phyloP scores from a whole-genome alignment of 139 green algal genomes.

The Asterochloris erici region DNA sequence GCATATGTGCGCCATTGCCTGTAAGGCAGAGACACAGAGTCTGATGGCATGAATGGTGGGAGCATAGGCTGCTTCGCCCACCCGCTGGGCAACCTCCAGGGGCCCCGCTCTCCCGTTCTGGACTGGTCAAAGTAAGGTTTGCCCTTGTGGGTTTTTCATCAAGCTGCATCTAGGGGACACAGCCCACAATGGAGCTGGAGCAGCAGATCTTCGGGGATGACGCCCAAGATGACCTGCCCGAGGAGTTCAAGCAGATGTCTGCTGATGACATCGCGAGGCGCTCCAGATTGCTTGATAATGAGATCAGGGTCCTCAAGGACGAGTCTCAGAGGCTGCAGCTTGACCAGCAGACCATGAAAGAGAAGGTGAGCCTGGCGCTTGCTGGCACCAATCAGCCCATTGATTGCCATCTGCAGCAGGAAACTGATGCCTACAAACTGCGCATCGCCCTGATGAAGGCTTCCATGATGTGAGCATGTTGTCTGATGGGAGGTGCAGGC shows the following conservation, averaged over 20 bases:
- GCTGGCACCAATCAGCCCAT: too few species aligned
- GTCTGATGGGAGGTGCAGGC: too few species aligned
- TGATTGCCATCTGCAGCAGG: too few species aligned
- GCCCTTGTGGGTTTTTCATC: too few species aligned
- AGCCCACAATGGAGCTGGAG: slow-evolving; percentile 30
- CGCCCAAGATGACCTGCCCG: slow-evolving; percentile 65
- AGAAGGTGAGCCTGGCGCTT: slow-evolving; percentile 28
- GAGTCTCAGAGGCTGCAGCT: slow-evolving; percentile 83
- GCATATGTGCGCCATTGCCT: slow-evolving; percentile 29
- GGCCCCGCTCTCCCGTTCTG: too few species aligned
- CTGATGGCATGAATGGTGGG: too few species aligned
- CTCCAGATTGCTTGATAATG: slow-evolving; percentile 90
- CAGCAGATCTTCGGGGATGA: slow-evolving; percentile 31
- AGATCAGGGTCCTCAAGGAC: slow-evolving; percentile 96
- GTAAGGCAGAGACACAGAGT: neutral
- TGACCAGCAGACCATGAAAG: slow-evolving; percentile 71
- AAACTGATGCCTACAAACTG: too few species aligned
- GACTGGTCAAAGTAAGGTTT: neutral
- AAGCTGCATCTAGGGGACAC: neutral
- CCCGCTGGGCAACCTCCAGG: too few species aligned
- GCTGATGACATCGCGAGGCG: slow-evolving; percentile 84
- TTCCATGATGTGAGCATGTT: too few species aligned
- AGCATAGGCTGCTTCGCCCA: too few species aligned
- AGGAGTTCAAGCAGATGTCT: slow-evolving; percentile 87
- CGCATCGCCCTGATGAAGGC: too few species aligned